These are phyloP conservation scores for Debaryomyces coudertii DNA, from an alignment of 1,139 yeast species.

Conservation along the genomic window DNA sequence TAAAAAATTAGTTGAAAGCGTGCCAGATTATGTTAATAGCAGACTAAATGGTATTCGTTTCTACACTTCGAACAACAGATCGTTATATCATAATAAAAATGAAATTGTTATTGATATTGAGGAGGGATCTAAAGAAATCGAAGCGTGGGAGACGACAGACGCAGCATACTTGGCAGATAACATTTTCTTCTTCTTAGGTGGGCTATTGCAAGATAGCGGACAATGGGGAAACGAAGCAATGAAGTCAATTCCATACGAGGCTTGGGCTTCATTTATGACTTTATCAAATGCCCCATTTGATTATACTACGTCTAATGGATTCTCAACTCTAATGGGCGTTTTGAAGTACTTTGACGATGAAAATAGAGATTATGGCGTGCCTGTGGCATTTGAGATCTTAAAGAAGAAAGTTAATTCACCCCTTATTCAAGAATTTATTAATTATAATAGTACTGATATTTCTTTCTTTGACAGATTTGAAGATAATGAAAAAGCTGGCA, in stretches of 20 bases:
- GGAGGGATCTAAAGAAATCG: constrained; percentile 40
- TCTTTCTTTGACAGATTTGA: constrained; percentile 35
- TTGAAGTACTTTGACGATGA: constrained; percentile 61
- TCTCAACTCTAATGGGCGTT: constrained; percentile 56
- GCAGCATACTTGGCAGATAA: constrained; percentile 52
- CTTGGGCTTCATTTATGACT: constrained; percentile 48
- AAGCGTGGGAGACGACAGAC: constrained; percentile 56
- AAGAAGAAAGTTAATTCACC: constrained; percentile 19
- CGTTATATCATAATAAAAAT: constrained; percentile 42
- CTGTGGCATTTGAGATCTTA: constrained; percentile 22
- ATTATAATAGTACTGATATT: constrained; percentile 17
- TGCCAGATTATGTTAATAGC: constrained; percentile 26
- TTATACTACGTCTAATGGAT: constrained; percentile 56
- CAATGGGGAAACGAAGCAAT: constrained; percentile 53
- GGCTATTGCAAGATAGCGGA: constrained; percentile 49
- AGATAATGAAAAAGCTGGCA: constrained; percentile 31
- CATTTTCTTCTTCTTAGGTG: constrained; percentile 48
- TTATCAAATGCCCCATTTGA: constrained; percentile 63
- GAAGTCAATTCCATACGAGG: constrained; percentile 41
- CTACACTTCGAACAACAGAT: constrained; percentile 45
- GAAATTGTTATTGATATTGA: constrained; percentile 45
- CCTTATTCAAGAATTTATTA: constrained; percentile 22
- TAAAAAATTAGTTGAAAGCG: constrained; percentile 45
- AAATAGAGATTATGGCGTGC: constrained; percentile 53
- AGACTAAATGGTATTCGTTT: constrained; percentile 45